Base-by-base conservation (phyloP, 2,329 filamentous ascomycete genomes). In the Westerdykella aurantiaca region DNA sequence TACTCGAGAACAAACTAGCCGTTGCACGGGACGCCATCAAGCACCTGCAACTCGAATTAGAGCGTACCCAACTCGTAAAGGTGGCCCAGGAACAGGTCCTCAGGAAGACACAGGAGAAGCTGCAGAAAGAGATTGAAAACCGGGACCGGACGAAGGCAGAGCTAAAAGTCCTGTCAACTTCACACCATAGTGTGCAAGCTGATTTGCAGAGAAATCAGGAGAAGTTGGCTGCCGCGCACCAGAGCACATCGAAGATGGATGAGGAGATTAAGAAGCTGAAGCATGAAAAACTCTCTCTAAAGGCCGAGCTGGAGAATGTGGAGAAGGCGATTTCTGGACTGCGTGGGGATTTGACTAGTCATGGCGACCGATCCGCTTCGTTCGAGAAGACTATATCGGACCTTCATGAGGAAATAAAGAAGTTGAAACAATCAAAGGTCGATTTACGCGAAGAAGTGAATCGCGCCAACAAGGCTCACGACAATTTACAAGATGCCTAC, bases 51-150 rank as follows among this genome's bases (percentile, higher is more conserved):
- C 25, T 29, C 9, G 25, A 29, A 7, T 12, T 29, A 29, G 25
- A 29, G 25, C 25, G 25, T 29, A 29, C 25, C 25, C 25, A 29
- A 9, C 25, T 29, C 25, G 25, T 29, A 9, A 29, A 29, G 25
- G 25, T 12, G 25, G 25, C 25, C 25, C 41, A 47, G 38, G 25
- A 38, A 13, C 41, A 47, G 31, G 38, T 44, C 6, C 38, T 38
- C 12, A 40, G 38, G 21, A 37, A 44, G 29, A 40, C 42, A 13
- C 38, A 40, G 14, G 38, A 41, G 9, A 42, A 34, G 17, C 38
- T 47, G 23, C 41, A 47, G 38, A 38, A 39, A 18, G 39, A 47
- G 34, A 38, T 12, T 9, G 25, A 29, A 29, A 29, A 29, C 11
- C 4, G 11, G 25, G 25, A 29, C 11, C 7, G 25, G 25, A 29